Conservation (phyloP, 2,329 filamentous ascomycete species). For the Pseudocercospora eumusae region DNA sequence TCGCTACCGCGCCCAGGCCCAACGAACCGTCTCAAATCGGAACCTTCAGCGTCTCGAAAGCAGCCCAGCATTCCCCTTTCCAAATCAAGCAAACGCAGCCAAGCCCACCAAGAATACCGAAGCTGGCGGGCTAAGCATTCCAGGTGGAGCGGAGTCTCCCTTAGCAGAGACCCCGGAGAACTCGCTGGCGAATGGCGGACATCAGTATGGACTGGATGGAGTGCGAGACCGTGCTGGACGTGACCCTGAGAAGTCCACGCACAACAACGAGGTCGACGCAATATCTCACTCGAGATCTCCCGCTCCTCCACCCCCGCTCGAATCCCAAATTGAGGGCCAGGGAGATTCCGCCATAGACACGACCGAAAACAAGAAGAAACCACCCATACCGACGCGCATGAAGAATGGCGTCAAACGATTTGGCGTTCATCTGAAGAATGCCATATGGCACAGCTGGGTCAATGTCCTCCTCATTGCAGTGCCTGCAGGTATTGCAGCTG, state of each 20-base stretch:
- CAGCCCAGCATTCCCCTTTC: slow-evolving; percentile 9
- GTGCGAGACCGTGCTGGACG: slow-evolving; percentile 32
- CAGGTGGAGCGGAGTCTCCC: slow-evolving; percentile 33
- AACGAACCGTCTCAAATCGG: slow-evolving; percentile 21
- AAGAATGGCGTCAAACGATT: slow-evolving; percentile 55
- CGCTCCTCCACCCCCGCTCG: slow-evolving; percentile 45
- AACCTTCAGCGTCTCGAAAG: slow-evolving; percentile 18
- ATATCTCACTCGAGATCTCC: slow-evolving; percentile 33
- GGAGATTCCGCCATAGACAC: slow-evolving; percentile 55
- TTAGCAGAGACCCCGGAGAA: slow-evolving; percentile 14
- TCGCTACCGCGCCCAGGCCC: slow-evolving; percentile 19
- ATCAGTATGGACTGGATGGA: slow-evolving; percentile 32
- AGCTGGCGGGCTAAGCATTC: slow-evolving; percentile 39
- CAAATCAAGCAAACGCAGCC: slow-evolving; percentile 14
- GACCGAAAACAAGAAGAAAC: slow-evolving; percentile 41
- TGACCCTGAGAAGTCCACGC: slow-evolving; percentile 32
- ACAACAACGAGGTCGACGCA: slow-evolving; percentile 28
- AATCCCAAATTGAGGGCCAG: slow-evolving; percentile 54
- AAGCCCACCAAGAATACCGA: slow-evolving; percentile 30
- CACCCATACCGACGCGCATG: slow-evolving; percentile 53
- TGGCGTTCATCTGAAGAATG: slow-evolving; percentile 58
- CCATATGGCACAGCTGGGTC: slow-evolving; percentile 71
- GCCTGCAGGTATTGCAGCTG: slow-evolving; percentile 70
- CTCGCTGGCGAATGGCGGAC: slow-evolving; percentile 9
- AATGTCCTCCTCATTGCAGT: slow-evolving; percentile 78